Evolutionary conservation across 345 rosid species (phyloP), one percentile per base, ranked within the genome.

Genomic region (Jatropha curcas): DNA sequence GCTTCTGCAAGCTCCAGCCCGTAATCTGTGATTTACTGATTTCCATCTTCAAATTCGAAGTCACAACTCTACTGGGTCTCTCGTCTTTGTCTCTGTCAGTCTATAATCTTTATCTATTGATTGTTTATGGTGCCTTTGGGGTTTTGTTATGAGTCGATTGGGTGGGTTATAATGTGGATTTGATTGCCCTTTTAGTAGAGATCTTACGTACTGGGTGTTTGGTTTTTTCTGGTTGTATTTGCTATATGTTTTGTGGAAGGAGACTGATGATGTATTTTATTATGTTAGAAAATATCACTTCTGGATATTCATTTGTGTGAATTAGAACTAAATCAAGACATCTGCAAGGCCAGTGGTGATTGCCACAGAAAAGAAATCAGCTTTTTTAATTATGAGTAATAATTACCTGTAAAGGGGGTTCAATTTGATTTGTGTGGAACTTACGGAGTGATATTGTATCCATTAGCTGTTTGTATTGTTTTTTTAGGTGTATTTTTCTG

Each of bases 161-260:
- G 20, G 60, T 55, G 71, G 30, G 45, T 13, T 66, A 24, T 27
- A 70, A 69, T 74, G 82, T 77, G 82, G 77, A 82, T 78, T 78
- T 69, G 69, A 81, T 76, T 71, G 53, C 34, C 75, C 62, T 80
- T 76, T 33, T 60, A 73, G 51, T 83, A 28, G 79, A 84, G 84
- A 80, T 84, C 85, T 74, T 69, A 63, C 43, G 45, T 70, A 45
- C 62, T 77, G 73, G 73, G 72, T 67, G 66, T 74, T 72, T 82
- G 53, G 73, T 3, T 74, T 62, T 75, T 68, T 74, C 66, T 77
- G 17, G 48, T 79, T 50, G 63, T 48, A 1, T 66, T 53, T 57
- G 35, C 30, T 67, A 41, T 61, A 7, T 72, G 34, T 46, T 51
- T 51, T 45, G n/a, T 22, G 3, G 75, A 50, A 24, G 37, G 72